phyloP scores from a whole-genome alignment of 2,329 filamentous ascomycete genomes.

The Paecilomyces sp. region DNA sequence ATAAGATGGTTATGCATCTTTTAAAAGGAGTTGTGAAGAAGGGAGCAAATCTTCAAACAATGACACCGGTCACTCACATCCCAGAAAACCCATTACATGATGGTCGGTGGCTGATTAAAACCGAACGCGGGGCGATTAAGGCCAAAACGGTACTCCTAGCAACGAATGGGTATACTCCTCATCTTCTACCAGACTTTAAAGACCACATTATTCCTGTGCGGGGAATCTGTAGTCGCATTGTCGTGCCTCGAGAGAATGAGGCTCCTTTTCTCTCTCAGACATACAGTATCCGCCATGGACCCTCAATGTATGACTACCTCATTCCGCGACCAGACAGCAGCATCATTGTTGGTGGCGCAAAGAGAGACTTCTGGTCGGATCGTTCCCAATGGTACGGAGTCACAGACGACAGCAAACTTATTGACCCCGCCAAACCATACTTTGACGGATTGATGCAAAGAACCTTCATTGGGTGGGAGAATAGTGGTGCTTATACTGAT shows the following conservation, averaged over 20 bases:
- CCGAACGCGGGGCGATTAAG: constrained; percentile 58
- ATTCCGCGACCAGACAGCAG: constrained; percentile 48
- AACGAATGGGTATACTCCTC: constrained; percentile 77
- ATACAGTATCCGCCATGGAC: constrained; percentile 49
- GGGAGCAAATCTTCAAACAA: constrained; percentile 48
- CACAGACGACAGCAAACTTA: constrained; percentile 43
- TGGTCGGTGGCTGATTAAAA: constrained; percentile 55
- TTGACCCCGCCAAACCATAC: constrained; percentile 34
- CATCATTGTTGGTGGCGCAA: constrained; percentile 59
- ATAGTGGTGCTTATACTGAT: constrained; percentile 22
- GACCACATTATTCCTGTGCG: constrained; percentile 70
- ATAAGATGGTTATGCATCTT: constrained; percentile 71
- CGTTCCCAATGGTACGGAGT: constrained; percentile 37
- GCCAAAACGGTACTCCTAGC: constrained; percentile 66
- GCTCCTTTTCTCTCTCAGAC: constrained; percentile 35
- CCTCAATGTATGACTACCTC: constrained; percentile 40
- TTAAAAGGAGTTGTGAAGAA: constrained; percentile 46
- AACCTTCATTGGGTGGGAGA: constrained; percentile 28
- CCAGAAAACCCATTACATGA: constrained; percentile 12
- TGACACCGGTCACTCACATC: constrained; percentile 38
- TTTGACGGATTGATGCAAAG: constrained; percentile 33
- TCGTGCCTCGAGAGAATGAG: constrained; percentile 13
- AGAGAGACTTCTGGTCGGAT: constrained; percentile 34
- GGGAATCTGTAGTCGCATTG: constrained; percentile 41
- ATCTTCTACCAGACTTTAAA: constrained; percentile 61